Conservation (phyloP, 2,329 filamentous ascomycete genomes). For the Colletotrichum liaoningense region DNA sequence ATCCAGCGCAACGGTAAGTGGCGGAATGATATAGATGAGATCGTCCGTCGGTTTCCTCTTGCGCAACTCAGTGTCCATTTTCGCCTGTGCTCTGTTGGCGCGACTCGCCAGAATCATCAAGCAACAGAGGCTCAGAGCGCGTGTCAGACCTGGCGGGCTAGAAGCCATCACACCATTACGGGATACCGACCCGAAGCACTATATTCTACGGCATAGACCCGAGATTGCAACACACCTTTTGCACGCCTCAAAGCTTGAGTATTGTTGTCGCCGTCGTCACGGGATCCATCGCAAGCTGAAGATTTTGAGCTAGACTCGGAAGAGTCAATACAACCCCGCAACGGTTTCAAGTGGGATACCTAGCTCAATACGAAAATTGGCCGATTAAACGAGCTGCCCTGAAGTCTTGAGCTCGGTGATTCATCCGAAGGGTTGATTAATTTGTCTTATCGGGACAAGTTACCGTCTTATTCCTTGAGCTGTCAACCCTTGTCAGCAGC, state of each 20-base stretch:
- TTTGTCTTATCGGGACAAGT: neutral
- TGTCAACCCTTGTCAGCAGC: neutral
- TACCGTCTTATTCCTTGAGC: neutral
- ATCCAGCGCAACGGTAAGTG: neutral
- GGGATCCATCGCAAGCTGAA: neutral
- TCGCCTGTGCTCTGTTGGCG: neutral
- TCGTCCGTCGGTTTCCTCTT: neutral
- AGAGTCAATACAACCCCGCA: neutral
- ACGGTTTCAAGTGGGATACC: neutral
- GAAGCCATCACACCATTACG: neutral
- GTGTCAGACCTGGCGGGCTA: neutral
- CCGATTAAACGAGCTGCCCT: neutral
- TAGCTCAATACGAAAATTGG: neutral
- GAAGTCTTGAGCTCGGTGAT: neutral
- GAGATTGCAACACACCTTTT: neutral
- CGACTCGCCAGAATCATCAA: neutral
- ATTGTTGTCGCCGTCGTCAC: neutral
- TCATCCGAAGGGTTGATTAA: neutral
- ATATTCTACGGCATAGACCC: no score
- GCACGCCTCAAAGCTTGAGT: neutral
- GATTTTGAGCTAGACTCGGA: neutral
- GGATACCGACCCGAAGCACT: neutral
- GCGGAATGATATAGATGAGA: neutral
- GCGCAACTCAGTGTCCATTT: neutral
- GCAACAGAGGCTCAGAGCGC: neutral